These are phyloP conservation scores for Curvularia lunata DNA, from an alignment of 2,329 filamentous ascomycete genomes.

Conservation along the genomic window DNA sequence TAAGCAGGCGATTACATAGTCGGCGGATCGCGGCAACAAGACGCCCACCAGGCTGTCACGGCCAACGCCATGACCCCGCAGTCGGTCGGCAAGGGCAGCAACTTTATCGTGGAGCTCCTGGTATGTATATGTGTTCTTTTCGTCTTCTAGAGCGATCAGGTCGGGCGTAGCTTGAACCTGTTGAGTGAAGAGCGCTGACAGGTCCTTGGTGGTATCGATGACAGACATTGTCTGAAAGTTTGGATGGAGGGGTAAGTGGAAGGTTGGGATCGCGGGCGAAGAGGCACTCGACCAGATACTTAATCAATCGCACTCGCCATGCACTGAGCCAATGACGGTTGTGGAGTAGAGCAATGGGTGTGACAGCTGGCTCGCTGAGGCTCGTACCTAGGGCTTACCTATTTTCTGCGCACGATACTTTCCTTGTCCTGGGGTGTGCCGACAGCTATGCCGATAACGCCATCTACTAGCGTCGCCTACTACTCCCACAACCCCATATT, in stretches of 20 bases:
- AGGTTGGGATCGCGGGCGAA: constrained; percentile 3
- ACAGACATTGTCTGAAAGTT: constrained; percentile 60
- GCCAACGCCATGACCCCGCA: constrained; percentile 71
- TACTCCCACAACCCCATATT: constrained; percentile 13
- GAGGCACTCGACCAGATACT: constrained; percentile 29
- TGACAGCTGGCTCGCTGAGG: constrained; percentile 26
- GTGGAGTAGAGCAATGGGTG: constrained; percentile 25
- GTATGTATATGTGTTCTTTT: constrained; percentile 71
- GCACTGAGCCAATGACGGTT: constrained; percentile 20
- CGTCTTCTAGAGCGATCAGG: constrained; percentile 75
- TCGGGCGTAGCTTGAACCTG: constrained; percentile 74
- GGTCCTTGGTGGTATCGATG: constrained; percentile 74
- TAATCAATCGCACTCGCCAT: constrained; percentile 24
- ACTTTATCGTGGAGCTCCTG: constrained; percentile 73
- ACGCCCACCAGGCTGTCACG: constrained; percentile 78
- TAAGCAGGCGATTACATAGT: constrained; percentile 80
- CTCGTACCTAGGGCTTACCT: constrained; percentile 18
- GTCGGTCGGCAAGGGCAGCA: constrained; percentile 66
- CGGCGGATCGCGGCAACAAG: constrained; percentile 74
- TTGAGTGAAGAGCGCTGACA: constrained; percentile 72
- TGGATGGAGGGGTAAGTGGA: constrained; percentile 14
- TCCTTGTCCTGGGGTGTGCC: constrained; percentile 18
- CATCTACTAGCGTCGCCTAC: constrained; percentile 21
- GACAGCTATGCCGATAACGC: constrained; percentile 28
- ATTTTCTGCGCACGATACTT: constrained; percentile 16